Evolutionary conservation across 306 rosid genomes (phyloP).

Genomic region (Acacia crassicarpa): DNA sequence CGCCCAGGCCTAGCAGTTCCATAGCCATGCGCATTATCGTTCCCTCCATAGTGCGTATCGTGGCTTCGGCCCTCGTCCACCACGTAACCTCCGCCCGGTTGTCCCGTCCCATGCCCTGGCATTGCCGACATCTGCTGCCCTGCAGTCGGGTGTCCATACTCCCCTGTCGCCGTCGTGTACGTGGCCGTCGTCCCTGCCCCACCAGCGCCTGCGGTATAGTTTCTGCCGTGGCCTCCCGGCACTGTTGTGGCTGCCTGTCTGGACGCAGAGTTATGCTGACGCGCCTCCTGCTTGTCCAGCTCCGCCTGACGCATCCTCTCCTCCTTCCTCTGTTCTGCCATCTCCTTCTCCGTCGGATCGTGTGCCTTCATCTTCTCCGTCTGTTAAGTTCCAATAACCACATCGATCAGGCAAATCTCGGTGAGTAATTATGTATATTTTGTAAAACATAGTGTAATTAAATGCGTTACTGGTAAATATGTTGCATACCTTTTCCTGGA

Average conservation of each 20-base stretch:
- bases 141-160: constrained; percentile 39
- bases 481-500: constrained; percentile 68
- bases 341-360: constrained; percentile 52
- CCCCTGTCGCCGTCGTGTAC: constrained; percentile 37
- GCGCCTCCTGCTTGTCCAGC: constrained; percentile 53
- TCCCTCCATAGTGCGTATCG: background rate
- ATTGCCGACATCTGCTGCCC: constrained; percentile 41
- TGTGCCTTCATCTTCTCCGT: constrained; percentile 50
- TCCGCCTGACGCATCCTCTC: constrained; percentile 49
- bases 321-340: constrained; percentile 50
- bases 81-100: constrained; percentile 45
- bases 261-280: constrained; percentile 40
- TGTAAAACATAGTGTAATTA: background rate
- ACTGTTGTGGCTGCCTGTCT: background rate
- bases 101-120: constrained; percentile 42
- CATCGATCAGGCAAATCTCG: background rate
- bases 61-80: constrained; percentile 36
- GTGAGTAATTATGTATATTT: background rate
- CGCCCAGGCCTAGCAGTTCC: constrained; percentile 41
- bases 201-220: background rate
- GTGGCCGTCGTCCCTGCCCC: constrained; percentile 13
- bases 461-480: background rate
- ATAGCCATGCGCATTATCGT: constrained; percentile 7
- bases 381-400: constrained; percentile 22
- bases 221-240: background rate